Conservation (phyloP, 495 filamentous ascomycete species). For the Hypoxylon lienhwacheense region DNA sequence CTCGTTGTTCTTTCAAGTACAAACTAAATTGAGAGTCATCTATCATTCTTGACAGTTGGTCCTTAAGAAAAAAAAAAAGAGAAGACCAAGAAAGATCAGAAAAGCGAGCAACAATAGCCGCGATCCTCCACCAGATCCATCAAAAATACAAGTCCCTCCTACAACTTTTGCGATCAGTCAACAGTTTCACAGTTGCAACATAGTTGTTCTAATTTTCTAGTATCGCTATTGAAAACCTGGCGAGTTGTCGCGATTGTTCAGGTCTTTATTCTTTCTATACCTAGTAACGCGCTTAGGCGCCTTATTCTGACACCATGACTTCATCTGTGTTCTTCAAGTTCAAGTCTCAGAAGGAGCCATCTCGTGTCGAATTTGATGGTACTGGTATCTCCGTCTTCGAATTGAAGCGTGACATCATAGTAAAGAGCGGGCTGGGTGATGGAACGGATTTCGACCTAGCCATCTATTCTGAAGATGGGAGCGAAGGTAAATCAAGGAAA, state of each 20-base stretch:
- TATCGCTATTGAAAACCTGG: slow-evolving; percentile 17
- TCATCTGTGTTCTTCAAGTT: slow-evolving; percentile 99
- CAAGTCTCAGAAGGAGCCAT: slow-evolving; percentile 97
- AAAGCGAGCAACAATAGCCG: slow-evolving; percentile 35
- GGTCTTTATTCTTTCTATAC: slow-evolving; percentile 7
- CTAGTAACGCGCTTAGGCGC: slow-evolving; percentile 24
- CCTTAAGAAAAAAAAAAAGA: slow-evolving; percentile 46
- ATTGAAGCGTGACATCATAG: slow-evolving; percentile 96
- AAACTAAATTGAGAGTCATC: slow-evolving; percentile 63
- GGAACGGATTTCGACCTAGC: slow-evolving; percentile 95
- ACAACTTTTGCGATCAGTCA: slow-evolving; percentile 23
- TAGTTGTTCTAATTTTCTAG: slow-evolving; percentile 40
- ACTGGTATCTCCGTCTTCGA: slow-evolving; percentile 99
- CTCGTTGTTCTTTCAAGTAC: slow-evolving; percentile 52
- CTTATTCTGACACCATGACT: slow-evolving; percentile 66
- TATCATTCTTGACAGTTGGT: slow-evolving; percentile 43
- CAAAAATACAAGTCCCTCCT: slow-evolving; percentile 37
- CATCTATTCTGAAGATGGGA: slow-evolving; percentile 86
- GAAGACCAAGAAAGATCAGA: too few species aligned
- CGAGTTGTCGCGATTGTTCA: slow-evolving; percentile 7
- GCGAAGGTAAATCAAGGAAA: slow-evolving; percentile 88
- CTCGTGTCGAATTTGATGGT: slow-evolving; percentile 93
- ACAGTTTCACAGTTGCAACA: slow-evolving; percentile 8
- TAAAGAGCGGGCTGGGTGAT: slow-evolving; percentile 86
- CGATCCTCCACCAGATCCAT: slow-evolving; percentile 32